Percentiles rank a stretch among this genome's conserved stretches.
Conservation (phyloP, 2,329 filamentous ascomycete species). For the Huntiella bhutanensis region DNA sequence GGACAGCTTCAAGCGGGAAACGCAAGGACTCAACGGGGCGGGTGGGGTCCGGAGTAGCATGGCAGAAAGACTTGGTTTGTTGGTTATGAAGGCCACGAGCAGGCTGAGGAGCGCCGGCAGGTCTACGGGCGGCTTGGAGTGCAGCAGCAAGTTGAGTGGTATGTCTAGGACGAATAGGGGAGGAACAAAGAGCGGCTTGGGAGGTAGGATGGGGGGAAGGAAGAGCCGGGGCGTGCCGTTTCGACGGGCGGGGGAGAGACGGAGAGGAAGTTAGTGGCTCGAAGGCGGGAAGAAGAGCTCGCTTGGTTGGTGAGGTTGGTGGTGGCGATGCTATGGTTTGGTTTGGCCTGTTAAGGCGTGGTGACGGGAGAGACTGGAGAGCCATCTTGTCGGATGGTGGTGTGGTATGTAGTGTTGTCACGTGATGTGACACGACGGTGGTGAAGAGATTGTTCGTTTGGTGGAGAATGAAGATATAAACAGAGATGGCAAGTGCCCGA, state of each 20-base stretch:
- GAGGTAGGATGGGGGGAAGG: slow-evolving; percentile 92
- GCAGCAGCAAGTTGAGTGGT: slow-evolving; percentile 17
- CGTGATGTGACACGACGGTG: not conserved
- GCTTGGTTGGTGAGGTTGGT: slow-evolving; percentile 41
- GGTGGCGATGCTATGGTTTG: slow-evolving; percentile 20
- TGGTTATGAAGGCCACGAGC: not conserved
- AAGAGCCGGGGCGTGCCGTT: slow-evolving; percentile 33
- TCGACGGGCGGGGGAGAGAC: slow-evolving; percentile 46
- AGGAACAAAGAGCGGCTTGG: slow-evolving; percentile 75
- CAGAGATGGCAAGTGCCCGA: too few relatives aligned
- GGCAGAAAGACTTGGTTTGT: slow-evolving; percentile 19
- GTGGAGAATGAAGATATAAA: not conserved
- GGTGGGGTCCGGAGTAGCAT: slow-evolving; percentile 19
- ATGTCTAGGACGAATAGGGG: slow-evolving; percentile 40
- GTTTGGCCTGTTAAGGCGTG: not conserved
- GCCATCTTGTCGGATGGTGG: not conserved
- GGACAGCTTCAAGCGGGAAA: slow-evolving; percentile 63
- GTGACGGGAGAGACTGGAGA: not conserved
- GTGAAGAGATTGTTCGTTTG: not conserved
- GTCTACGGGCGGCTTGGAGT: slow-evolving; percentile 16
- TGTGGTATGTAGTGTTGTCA: not conserved
- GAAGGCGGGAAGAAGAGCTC: slow-evolving; percentile 55
- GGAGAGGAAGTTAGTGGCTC: slow-evolving; percentile 66
- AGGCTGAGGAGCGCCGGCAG: slow-evolving; percentile 20
- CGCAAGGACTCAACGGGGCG: slow-evolving; percentile 33